These are phyloP conservation scores for California macrophylla DNA, from an alignment of 441 rosid genomes.

Conservation along the genomic window DNA sequence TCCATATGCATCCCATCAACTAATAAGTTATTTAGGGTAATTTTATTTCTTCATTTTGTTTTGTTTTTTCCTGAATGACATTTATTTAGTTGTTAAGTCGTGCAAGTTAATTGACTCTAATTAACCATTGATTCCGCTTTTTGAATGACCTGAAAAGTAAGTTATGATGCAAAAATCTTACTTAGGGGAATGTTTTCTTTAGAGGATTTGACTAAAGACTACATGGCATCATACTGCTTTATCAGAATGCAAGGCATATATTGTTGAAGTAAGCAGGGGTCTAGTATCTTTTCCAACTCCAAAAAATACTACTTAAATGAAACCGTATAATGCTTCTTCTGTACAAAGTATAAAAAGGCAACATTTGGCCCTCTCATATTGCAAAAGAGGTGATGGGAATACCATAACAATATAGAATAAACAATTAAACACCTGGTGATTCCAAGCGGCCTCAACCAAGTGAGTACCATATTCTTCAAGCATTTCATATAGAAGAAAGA, in stretches of 20 bases:
- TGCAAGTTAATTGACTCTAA: background rate
- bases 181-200: background rate
- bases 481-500: conserved; percentile 79
- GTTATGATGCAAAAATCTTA: background rate
- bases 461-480: conserved; percentile 91
- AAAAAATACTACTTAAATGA: background rate
- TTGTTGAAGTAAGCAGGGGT: background rate
- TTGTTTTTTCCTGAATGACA: background rate
- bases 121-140: background rate
- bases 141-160: background rate
- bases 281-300: background rate
- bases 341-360: background rate
- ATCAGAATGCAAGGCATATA: background rate
- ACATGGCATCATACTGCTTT: background rate
- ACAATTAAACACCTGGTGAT: conserved; percentile 57
- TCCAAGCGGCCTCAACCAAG: conserved; percentile 95
- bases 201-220: background rate
- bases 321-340: background rate
- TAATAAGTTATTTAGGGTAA: background rate
- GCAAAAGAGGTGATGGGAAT: background rate
- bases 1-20: background rate
- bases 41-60: background rate
- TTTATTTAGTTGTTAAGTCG: background rate
- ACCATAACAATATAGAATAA: background rate
- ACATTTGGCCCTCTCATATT: background rate